Evolutionary conservation across 2,329 filamentous ascomycete species (phyloP).

Genomic region (Malbranchea zuffiana): DNA sequence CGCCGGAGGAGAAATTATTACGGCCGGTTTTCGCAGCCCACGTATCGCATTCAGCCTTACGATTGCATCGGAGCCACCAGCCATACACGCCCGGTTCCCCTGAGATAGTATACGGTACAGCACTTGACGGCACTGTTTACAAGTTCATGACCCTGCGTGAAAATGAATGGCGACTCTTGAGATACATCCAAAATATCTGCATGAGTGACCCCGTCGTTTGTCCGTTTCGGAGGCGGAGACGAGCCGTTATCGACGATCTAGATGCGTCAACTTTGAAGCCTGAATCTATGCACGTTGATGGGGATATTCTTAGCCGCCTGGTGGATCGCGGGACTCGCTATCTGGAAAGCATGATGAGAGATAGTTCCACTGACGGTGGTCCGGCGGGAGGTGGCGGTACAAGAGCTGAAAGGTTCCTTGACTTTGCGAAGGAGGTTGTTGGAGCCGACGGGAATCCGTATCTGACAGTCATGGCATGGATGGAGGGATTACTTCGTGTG

Average conservation of each 20-base stretch:
- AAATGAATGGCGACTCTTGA: conserved; percentile 56
- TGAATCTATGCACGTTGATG: conserved; percentile 53
- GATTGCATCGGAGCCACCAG: conserved; percentile 16
- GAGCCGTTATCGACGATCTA: conserved; percentile 20
- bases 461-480: conserved; percentile 26
- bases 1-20: conserved; percentile 24
- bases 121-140: conserved; percentile 58
- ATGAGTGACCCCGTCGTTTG: conserved; percentile 39
- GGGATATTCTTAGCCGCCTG: conserved; percentile 51
- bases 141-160: conserved; percentile 57
- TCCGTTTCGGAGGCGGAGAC: conserved; percentile 35
- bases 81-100: conserved; percentile 15
- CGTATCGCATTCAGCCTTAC: conserved; percentile 27
- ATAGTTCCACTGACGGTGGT: conserved; percentile 5
- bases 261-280: conserved; percentile 37
- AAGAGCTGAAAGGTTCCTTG: conserved; percentile 34
- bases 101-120: conserved; percentile 52
- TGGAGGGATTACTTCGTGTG: conserved; percentile 24
- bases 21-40: conserved; percentile 22
- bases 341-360: conserved; percentile 24
- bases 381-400: conserved; percentile 14
- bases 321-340: conserved; percentile 33
- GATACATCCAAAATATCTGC: conserved; percentile 61
- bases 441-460: conserved; percentile 19
- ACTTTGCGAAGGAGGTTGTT: conserved; percentile 43